Conservation (phyloP, 768 basidiomycete species). For the Flagelloscypha sp. region DNA sequence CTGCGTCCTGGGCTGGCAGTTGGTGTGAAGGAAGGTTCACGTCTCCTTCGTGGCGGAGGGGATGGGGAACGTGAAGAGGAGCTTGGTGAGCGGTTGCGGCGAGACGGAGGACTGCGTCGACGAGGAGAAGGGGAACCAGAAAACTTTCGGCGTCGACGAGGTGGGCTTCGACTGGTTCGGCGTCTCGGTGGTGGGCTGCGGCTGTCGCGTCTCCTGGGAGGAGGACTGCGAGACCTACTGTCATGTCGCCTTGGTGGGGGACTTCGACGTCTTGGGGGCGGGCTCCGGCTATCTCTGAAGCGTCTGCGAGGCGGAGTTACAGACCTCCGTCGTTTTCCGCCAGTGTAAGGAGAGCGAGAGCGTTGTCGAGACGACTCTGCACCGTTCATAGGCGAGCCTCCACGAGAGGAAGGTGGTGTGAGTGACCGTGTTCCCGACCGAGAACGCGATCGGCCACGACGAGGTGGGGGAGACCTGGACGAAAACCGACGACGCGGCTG, state of each 20-base stretch:
- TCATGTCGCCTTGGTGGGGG: conserved; percentile 27
- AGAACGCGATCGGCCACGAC: conserved; percentile 8
- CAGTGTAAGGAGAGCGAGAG: conserved; percentile 27
- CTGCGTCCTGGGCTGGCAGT: conserved; percentile 20
- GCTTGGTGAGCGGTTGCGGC: conserved; percentile 17
- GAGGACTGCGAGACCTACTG: conserved; percentile 34
- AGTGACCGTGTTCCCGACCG: conserved; percentile 3
- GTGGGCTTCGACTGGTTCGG: no score
- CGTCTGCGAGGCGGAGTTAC: conserved; percentile 21
- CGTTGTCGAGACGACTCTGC: conserved; percentile 29
- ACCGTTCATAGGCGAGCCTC: conserved; percentile 28
- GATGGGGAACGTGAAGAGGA: conserved; percentile 33
- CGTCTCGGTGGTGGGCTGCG: conserved; percentile 61
- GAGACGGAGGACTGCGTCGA: conserved; percentile 33
- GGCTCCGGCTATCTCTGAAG: conserved; percentile 11
- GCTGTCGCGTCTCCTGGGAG: conserved; percentile 32
- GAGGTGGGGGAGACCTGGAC: conserved; percentile 31
- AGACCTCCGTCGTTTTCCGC: conserved; percentile 15
- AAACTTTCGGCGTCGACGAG: conserved; percentile 23
- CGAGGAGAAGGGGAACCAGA: conserved; percentile 25
- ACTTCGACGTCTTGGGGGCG: conserved; percentile 26
- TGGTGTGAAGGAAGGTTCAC: conserved; percentile 6
- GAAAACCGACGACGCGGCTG: conserved; percentile 39
- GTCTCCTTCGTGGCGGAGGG: conserved; percentile 24
- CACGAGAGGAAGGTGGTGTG: conserved; percentile 16